These are phyloP conservation scores for Microbotryomycetes sp. DNA, from an alignment of 1,284 basidiomycete genomes.

Conservation along the genomic window DNA sequence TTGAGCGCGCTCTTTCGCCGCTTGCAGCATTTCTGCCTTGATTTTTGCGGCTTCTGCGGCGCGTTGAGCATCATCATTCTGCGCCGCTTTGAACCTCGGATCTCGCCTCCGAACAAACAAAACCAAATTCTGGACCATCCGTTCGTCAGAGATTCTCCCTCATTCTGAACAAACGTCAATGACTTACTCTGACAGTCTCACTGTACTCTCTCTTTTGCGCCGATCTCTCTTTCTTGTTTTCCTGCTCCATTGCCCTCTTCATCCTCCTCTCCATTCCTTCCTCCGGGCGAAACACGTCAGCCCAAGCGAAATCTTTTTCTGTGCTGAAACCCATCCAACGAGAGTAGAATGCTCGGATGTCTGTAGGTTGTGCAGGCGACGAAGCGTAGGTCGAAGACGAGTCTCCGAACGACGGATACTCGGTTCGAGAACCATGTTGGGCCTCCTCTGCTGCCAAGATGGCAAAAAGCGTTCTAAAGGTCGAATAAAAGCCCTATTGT, in stretches of 20 bases:
- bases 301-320: conserved; percentile 84
- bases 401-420: conserved; percentile 77
- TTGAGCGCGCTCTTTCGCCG: conserved; percentile 31
- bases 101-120: conserved; percentile 88
- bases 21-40: conserved; percentile 25
- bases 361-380: neutral
- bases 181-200: conserved; percentile 70
- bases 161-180: conserved; percentile 2
- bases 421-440: conserved; percentile 42
- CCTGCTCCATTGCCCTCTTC: conserved; percentile 89
- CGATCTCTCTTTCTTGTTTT: conserved; percentile 81
- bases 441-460: conserved; percentile 74
- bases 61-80: conserved; percentile 31
- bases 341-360: conserved; percentile 60
- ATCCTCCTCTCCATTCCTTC: conserved; percentile 82
- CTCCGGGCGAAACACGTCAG: conserved; percentile 70
- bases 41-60: conserved; percentile 13
- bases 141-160: conserved; percentile 8
- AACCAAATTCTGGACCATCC: conserved; percentile 57
- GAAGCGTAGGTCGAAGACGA: conserved; percentile 62
- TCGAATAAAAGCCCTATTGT: conserved; percentile 74
- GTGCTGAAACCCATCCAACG: conserved; percentile 83
- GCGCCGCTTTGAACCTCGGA: conserved; percentile 57
- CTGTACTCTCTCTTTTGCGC: conserved; percentile 87
- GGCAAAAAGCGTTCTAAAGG: conserved; percentile 81